Evolutionary conservation across 2,329 filamentous ascomycete genomes (phyloP), one percentile per base, ranked within the genome.

Genomic region (Arthrinium phaeospermum): DNA sequence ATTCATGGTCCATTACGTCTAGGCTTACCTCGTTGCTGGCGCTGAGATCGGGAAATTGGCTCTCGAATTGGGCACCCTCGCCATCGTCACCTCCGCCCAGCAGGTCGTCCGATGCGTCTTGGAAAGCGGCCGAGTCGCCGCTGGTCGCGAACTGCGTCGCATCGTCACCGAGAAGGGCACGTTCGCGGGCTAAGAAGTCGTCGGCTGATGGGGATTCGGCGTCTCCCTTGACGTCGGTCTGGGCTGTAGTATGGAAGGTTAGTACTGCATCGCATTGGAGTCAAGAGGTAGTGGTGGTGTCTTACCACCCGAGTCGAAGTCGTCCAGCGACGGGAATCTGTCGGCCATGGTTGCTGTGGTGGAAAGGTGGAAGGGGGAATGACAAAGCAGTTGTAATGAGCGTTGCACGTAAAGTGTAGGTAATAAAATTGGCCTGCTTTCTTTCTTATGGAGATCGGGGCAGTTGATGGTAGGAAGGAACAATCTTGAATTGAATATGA

Each of bases 171-270:
- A 99, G 91, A 24, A 92, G 84, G 74, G 95, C 96, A 80, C 95
- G 94, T 86, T 99, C 96, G 77, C 96, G 94, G 75, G 94, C 91
- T 68, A 98, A 90, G 82, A 99, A 98, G 83, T 98, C 94, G 79
- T 94, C 91, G 74, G 90, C 87, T 45, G 92, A 91, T 44, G 89
- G 86, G 13, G 88, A 85, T 74, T 86, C 88, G 74, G 90, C 83
- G 71, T 86, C 87, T 70, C 27, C 68, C 83, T 87, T 88, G 80
- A 88, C 87, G 76, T 90, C 90, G 71, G 92, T 92, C 85, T 94
- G 91, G 80, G 91, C 93, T 93, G 83, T 75, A 72, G 73, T 75
- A 46, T 34, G 30, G 22, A 49, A 64, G 34, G 2, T 64, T 37
- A 64, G 57, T 24, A 64, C 34, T 22, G 34, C 34, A 64, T 41